Evolutionary conservation across 768 basidiomycete species (phyloP), one percentile per base, ranked within the genome.

Genomic region (Mycena venus): DNA sequence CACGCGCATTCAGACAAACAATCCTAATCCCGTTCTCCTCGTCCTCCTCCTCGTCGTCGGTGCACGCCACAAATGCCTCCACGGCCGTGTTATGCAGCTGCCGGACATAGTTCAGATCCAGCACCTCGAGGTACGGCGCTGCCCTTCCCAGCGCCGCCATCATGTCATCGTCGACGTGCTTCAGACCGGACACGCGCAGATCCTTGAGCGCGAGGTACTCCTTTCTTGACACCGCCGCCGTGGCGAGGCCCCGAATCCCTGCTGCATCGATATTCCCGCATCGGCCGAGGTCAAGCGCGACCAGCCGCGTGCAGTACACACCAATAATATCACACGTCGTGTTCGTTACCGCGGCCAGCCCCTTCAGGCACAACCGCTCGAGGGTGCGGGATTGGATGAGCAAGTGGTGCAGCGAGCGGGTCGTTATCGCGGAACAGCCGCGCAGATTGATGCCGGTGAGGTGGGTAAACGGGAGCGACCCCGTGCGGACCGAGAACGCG

Each of bases 41-140:
- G n/a, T 74, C 72, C 29, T 84, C 81, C 25, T 86, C 85, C 14
- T 82, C 80, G 21, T 86, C 83, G 27, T 86, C 79, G 72, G 34
- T 15, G 40, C 91, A 91, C 1, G 90, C 84, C 7, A 95, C 91
- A 80, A 95, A 92, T 3, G 91, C 93, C 55, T 93, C 94, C 73
- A 96, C 75, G 3, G 91, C 90, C 2, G 93, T 92, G 80, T 96
- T 95, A 80, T 92, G 93, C 70, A 96, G 81, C 68, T 91, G 88
- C 34, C 88, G 88, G 69, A 90, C 87, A 78, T 94, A 94, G 83
- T 93, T 94, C 73, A 96, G 83, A 82, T 97, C 96, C 25, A 97
- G 85, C 21, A 95, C 90, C 81, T 96, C 94, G 25, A 97, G 88
- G 77, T 86, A 84, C 23, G 94, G 94, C 0, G 94, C 89, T 3